Base-by-base conservation (phyloP, 208 protist species). In the Novymonas esmeraldas region DNA sequence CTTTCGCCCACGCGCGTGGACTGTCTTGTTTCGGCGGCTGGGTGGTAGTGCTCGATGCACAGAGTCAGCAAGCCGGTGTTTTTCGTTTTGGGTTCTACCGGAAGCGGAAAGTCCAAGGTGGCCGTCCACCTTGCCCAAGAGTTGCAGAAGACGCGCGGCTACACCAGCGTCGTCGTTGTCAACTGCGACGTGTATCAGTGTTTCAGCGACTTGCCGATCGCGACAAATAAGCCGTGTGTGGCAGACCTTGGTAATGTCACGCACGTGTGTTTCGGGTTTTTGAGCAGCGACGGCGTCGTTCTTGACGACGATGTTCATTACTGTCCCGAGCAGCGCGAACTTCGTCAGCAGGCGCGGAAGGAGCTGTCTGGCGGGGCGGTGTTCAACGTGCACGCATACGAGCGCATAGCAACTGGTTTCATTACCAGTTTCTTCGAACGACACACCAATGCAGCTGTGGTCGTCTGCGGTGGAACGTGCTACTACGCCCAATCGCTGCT, bases 171-270 rank as follows among this genome's bases (percentile, higher is more conserved):
- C n/a, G 84, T 89, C 11, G 64, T 98, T 31, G 51, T 98, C 1
- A 95, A 91, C 56, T 93, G 89, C 56, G 95, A 98, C 60, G 86
- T 94, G 6, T 86, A 92, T 68, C 95, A 98, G 68, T 94, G 94
- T 64, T 97, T 94, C 60, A 24, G 29, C 7, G 92, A 73, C 36
- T 85, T 98, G 38, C 89, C 93, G 18, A 80, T 97, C 50, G 83
- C 75, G 24, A 97, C 93, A 9, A 98, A 98, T 69, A 97, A 96
- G 55, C 71, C 82, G 2, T 79, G 79, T 2, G 36, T n/a, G 13
- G 61, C 61, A 20, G 88, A 97, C 42, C 73, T 84, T 48, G 38
- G 70, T 14, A 76, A 75, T 24, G 74, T 96, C 33, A 70, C 82
- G 3, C 95, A 98, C 52, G 76, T 79, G 22, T 87, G 95, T 66